Evolutionary conservation across 169 alveolate species (phyloP).

Genomic region (Eimeria necatrix): DNA sequence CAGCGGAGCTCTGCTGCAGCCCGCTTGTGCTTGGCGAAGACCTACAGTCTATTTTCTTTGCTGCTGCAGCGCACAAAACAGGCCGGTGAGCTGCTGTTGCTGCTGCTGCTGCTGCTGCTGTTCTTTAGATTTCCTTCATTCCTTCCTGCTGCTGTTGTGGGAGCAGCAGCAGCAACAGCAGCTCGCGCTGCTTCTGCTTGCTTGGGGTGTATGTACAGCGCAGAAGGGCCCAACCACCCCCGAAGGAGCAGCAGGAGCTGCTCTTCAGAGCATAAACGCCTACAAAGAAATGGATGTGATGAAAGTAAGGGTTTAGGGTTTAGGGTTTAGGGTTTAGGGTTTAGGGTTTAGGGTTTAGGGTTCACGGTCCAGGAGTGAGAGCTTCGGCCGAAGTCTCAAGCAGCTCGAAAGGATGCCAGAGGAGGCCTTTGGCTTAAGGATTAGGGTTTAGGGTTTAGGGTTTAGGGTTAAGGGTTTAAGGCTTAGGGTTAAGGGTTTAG

Average conservation of each 20-base stretch:
- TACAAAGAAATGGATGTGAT: not conserved
- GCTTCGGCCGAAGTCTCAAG: not conserved
- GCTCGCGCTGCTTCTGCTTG: not conserved
- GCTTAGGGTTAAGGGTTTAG: too few species aligned
- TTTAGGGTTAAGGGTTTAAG: too few species aligned
- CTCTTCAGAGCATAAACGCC: not conserved
- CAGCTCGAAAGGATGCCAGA: not conserved
- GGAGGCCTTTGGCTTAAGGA: not conserved
- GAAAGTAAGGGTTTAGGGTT: constrained; percentile 20
- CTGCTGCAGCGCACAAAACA: constrained; percentile 61
- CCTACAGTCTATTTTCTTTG: constrained; percentile 47
- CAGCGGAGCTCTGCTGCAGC: constrained; percentile 45
- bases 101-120: constrained; percentile 10
- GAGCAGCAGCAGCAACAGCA: too few species aligned
- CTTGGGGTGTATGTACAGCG: constrained; percentile 25
- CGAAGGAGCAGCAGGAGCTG: constrained; percentile 49
- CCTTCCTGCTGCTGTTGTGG: not conserved
- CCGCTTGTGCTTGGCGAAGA: constrained; percentile 15
- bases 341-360: not conserved
- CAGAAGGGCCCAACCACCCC: constrained; percentile 8
- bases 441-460: too few species aligned
- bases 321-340: constrained; percentile 40
- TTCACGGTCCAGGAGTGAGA: too few species aligned
- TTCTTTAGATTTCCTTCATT: not conserved
- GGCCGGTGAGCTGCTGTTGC: constrained; percentile 36